phyloP scores from a whole-genome alignment of 371 early-diverging fungal genomes.

The Capniomyces stellatus region DNA sequence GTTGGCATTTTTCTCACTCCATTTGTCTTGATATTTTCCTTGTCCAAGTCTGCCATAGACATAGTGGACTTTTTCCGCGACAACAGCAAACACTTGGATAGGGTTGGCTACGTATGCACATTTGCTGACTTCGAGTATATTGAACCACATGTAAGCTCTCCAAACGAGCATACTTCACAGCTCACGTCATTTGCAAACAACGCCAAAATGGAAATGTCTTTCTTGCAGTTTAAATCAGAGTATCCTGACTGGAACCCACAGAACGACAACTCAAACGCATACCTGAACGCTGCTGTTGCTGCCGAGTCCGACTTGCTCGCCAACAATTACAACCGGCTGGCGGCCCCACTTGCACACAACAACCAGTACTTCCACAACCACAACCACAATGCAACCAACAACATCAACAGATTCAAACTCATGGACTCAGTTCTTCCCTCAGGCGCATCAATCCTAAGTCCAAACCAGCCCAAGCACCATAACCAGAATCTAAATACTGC shows the following conservation, averaged over 20 bases:
- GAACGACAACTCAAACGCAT: constrained; percentile 18
- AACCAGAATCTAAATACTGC: no score
- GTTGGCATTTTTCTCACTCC: constrained; percentile 71
- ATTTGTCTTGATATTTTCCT: constrained; percentile 55
- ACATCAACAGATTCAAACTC: constrained; percentile 1
- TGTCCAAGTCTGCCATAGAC: constrained; percentile 57
- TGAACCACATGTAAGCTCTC: constrained; percentile 54
- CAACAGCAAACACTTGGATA: constrained; percentile 77
- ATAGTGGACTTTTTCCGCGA: constrained; percentile 87
- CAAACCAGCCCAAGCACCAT: neutral
- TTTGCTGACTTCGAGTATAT: constrained; percentile 81
- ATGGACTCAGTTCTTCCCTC: neutral
- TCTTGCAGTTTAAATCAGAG: constrained; percentile 79
- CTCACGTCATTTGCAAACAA: constrained; percentile 41
- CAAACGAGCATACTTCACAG: constrained; percentile 9
- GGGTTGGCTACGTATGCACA: constrained; percentile 84
- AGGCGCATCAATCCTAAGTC: neutral
- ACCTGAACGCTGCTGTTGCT: constrained; percentile 19
- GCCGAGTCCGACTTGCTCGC: constrained; percentile 24
- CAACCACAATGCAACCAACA: constrained; percentile 5
- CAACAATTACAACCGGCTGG: constrained; percentile 5
- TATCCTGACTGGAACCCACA: constrained; percentile 26
- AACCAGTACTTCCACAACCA: constrained; percentile 8
- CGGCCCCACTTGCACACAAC: constrained; percentile 15
- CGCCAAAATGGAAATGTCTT: constrained; percentile 93